Base-by-base conservation (phyloP, 2,329 filamentous ascomycete species). In the Tolypocladium inflatum region DNA sequence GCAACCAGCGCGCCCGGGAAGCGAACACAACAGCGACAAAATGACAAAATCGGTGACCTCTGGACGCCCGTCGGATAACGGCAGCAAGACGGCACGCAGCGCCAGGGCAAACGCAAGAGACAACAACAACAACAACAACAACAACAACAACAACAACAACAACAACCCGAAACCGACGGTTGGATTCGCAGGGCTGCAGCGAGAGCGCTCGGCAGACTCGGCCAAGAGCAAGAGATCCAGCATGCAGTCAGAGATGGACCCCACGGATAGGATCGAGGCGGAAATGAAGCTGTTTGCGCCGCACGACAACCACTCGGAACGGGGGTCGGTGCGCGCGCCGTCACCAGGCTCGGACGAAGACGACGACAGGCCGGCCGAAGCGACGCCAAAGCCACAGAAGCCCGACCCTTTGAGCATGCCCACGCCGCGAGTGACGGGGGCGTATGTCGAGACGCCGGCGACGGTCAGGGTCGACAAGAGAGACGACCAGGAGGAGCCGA, bases 201-300 rank as follows among this genome's bases (percentile, higher is more conserved):
- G 77, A 56, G 70, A 67, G 56, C 65, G 69, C 15, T 82, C 80
- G 2, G 69, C 68, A 33, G 80, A 81, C 54, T 80, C 80, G 48
- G 64, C 71, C 55, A 74, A 73, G 62, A 76, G 77, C 62, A 82
- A 81, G 68, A 72, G 74, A 57, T 75, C 74, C 41, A 81, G 78
- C 65, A 68, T 75, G 64, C 71, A 75, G 59, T 83, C 81, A 0
- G 80, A 84, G 57, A 65, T 70, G 17, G 82, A 84, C 60, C 81
- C 82, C 5, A 79, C 76, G 1, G 80, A 81, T 62, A 79, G 81
- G 51, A 83, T 84, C 55, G 76, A 81, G 63, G 78, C 74, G 11
- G 82, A 85, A 68, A 77, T 78, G 70, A 78, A 76, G 54, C 73
- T 85, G 10, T 85, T 85, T 66, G 82, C 80, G 17, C 78, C 76